Base-by-base conservation (phyloP, 441 rosid genomes). In the Aleurites moluccanus region DNA sequence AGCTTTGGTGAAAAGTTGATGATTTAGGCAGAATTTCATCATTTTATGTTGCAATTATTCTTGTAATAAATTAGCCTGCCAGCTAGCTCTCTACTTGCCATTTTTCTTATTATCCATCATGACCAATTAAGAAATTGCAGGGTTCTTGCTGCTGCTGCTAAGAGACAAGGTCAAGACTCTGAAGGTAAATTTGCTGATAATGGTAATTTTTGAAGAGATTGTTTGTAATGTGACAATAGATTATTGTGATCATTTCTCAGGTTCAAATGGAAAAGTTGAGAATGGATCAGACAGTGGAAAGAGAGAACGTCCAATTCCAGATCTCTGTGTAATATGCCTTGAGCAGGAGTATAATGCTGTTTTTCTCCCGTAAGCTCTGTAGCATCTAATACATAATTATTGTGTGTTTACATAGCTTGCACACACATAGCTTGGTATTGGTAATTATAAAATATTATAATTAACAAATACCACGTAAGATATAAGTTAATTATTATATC, bases 251-350 rank as follows among this genome's bases (percentile, higher is more conserved):
- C 70, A 13, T 73, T 79, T 72, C 73, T 70, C 80, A 85, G 88
- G 82, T 75, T 71, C 87, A 55, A 85, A 84, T 76, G 88, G 82
- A 56, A 76, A 75, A 44, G 75, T 77, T 42, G 92, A 89, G 73
- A 81, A 83, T 64, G 90, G 82, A 57, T 66, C 86, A 64, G 94
- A 86, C 64, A 25, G 80, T 67, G 65, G 86, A 53, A 88, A 86
- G 82, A 89, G 82, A 85, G 98, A 92, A 63, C 80, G 74, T 42
- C 74, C 78, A 62, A 80, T 90, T 87, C 99, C 97, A 79, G 93
- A 89, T 86, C 84, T 91, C 0, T 95, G 98, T 69, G 99, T 95
- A 82, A 93, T 95, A 83, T 95, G 99, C 85, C 97, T 93, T 75
- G 99, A 93, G 87, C 89, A 86, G 69, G 92, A 93, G 75, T 95